Percentiles rank a stretch among this genome's conserved stretches.
phyloP scores from a whole-genome alignment of 140 eudicot species.

The Senecio squalidus region DNA sequence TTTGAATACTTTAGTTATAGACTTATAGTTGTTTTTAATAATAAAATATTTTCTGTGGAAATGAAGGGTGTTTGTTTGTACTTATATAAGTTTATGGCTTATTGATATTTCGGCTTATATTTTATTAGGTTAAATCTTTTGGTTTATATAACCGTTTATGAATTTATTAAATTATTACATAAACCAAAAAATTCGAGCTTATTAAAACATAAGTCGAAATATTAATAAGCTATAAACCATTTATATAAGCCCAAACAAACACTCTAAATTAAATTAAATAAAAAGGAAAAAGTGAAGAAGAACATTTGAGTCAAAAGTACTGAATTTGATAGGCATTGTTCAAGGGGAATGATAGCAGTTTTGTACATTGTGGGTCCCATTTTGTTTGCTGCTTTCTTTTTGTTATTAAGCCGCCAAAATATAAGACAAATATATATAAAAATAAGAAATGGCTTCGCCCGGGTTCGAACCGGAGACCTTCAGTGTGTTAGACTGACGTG shows the following conservation, averaged over 20 bases:
- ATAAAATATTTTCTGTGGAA: constrained; percentile 24
- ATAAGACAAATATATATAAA: neutral
- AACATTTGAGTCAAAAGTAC: constrained; percentile 32
- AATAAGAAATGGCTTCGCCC: constrained; percentile 53
- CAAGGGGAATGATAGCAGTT: constrained; percentile 10
- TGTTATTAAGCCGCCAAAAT: neutral
- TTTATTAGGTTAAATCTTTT: no score
- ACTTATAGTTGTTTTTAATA: no score
- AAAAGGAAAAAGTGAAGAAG: constrained; percentile 14
- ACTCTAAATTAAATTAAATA: neutral
- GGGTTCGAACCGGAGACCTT: constrained; percentile 91
- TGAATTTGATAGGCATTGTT: constrained; percentile 23
- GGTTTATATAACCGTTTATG: no score
- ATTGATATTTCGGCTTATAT: no score
- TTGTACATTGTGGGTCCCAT: neutral
- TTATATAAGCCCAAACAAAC: no score
- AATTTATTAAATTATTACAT: no score
- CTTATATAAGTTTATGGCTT: no score
- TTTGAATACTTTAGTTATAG: no score
- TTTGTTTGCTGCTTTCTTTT: neutral
- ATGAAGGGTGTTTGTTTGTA: no score
- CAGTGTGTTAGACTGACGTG: constrained; percentile 92
- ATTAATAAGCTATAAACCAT: no score
- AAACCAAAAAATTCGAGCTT: no score
- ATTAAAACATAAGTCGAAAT: no score